phyloP scores from a whole-genome alignment of 1,139 yeast genomes.

The Diutina siamensis region DNA sequence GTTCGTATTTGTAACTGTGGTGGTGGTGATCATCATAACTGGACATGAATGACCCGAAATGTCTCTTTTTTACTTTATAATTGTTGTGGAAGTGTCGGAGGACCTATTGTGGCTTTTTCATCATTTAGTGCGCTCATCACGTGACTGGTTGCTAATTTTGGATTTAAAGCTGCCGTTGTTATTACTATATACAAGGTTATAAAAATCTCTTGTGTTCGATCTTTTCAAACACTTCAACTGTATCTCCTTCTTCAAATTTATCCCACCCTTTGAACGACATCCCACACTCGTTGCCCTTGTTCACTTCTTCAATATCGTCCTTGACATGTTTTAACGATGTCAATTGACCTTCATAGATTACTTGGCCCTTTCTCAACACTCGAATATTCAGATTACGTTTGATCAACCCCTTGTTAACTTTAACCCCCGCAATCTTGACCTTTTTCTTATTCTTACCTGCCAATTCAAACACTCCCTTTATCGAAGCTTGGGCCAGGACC shows the following conservation, averaged over 20 bases:
- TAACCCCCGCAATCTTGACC: constrained; percentile 76
- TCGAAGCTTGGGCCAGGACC: constrained; percentile 54
- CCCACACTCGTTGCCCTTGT: constrained; percentile 89
- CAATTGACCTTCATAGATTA: constrained; percentile 56
- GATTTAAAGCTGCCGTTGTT: too few species aligned
- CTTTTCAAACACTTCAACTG: constrained; percentile 64
- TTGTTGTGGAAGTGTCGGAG: too few species aligned
- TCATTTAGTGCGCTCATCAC: too few species aligned
- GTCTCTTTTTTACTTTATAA: too few species aligned
- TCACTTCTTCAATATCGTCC: constrained; percentile 67
- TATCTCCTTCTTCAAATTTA: constrained; percentile 64
- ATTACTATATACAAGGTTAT: constrained; percentile 37
- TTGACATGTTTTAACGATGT: constrained; percentile 73
- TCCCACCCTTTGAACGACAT: constrained; percentile 63
- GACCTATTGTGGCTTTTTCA: too few species aligned
- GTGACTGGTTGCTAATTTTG: too few species aligned
- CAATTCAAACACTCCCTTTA: constrained; percentile 65
- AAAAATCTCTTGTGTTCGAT: constrained; percentile 32
- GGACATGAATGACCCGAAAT: too few species aligned
- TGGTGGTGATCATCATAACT: too few species aligned
- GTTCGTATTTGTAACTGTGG: too few species aligned
- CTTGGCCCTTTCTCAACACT: constrained; percentile 45
- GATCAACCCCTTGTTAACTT: constrained; percentile 61
- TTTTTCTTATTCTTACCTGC: constrained; percentile 31
- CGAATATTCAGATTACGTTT: constrained; percentile 50